phyloP scores from a whole-genome alignment of 2,329 filamentous ascomycete species.

The Magnaporthales sp. region DNA sequence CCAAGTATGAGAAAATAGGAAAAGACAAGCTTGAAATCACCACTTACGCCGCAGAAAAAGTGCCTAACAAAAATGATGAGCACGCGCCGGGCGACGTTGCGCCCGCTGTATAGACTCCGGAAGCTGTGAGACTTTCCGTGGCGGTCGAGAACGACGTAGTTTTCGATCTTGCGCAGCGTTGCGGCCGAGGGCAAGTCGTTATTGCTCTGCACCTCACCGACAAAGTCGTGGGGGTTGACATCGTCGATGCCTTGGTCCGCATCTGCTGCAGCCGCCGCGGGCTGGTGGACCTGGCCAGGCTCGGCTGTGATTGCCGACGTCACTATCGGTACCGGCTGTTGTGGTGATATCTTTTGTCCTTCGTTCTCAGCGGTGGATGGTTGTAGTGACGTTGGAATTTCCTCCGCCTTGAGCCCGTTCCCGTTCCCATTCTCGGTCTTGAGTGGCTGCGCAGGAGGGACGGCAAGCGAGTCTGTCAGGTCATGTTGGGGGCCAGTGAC shows the following conservation, averaged over 20 bases:
- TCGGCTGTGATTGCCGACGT: not conserved
- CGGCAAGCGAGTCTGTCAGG: not conserved
- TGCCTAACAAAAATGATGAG: constrained; percentile 69
- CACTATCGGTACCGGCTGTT: not conserved
- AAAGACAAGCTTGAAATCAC: not conserved
- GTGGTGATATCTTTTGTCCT: not conserved
- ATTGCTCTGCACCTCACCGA: constrained; percentile 45
- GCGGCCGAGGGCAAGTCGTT: constrained; percentile 43
- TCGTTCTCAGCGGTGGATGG: not conserved
- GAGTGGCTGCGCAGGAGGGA: not conserved
- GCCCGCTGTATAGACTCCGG: constrained; percentile 51
- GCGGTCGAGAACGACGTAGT: constrained; percentile 51
- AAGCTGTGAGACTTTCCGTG: constrained; percentile 53
- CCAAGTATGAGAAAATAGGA: not conserved
- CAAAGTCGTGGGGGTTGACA: constrained; percentile 36
- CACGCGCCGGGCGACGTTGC: constrained; percentile 44
- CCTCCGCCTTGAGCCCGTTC: not conserved
- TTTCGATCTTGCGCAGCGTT: constrained; percentile 41
- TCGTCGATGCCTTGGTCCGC: constrained; percentile 9
- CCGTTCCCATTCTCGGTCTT: not conserved
- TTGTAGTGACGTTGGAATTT: not conserved
- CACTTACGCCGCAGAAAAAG: constrained; percentile 66
- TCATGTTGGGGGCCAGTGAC: not conserved
- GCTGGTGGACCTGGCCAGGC: not conserved
- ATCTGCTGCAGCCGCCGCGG: not conserved